Evolutionary conservation across 108 stramenopile species (phyloP), one percentile per base, ranked within the genome.

Genomic region (Bacterosira constricta): DNA sequence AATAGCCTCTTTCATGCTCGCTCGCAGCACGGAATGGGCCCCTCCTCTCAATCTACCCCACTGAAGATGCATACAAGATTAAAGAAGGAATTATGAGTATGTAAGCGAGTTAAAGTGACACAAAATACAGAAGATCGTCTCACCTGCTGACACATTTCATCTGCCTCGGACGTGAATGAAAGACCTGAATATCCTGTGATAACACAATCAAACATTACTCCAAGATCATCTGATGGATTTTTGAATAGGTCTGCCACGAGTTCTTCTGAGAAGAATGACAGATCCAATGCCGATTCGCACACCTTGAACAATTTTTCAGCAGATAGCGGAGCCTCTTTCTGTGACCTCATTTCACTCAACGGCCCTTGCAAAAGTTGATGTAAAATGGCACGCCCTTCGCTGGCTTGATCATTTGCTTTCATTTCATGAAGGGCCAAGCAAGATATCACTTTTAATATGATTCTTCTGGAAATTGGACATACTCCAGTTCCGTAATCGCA

Each of bases 41-140:
- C 83, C 87, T 17, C 86, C 90, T 57, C 90, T 74, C 41, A 92
- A 62, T 26, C 93, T 69, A 39, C 86, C 90, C 93, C 93, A 94
- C 67, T 91, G 64, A 21, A 49, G 3, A 47, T 61, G 53, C 3
- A 53, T n/a, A 25, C 20, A 29, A 9, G 20, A 30, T 12, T 25
- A 17, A n/a, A 42, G 37, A 20, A 31, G 17, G 39, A 41, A 30
- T 46, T 12, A 35, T 41, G 41, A 17, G 31, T n/a, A 32, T 5
- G 44, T 30, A 2, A 49, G 13, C 21, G 4, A 37, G n/a, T 6
- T 34, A 26, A 37, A 49, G 15, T 37, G 27, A 35, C n/a, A 18
- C 31, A 34, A 42, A 17, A 30, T 20, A 8, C n/a, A 3, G 1
- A 1, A 56, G 12, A 1, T 10, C 7, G 4, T 53, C 63, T 64